Conservation (phyloP, 441 rosid species). For the Populus hybrid region DNA sequence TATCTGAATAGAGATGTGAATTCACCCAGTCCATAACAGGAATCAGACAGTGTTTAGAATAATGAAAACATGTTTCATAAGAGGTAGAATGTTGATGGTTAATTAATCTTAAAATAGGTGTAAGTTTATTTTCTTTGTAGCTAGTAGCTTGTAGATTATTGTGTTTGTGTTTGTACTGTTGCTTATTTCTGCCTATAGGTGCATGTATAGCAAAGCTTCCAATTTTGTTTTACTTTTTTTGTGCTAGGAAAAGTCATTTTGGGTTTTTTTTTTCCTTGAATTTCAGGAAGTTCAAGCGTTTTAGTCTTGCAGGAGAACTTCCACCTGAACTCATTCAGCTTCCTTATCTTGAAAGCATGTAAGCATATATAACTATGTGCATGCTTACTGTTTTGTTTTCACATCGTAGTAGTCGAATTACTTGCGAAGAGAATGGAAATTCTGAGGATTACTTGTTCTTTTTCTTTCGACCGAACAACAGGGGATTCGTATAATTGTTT, state of each 20-base stretch:
- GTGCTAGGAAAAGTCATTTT: background rate
- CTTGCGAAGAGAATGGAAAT: background rate
- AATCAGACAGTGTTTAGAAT: background rate
- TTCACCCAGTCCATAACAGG: background rate
- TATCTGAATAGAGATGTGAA: background rate
- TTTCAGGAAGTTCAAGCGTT: constrained; percentile 52
- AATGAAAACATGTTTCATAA: background rate
- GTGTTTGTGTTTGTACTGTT: background rate
- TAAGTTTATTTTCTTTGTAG: background rate
- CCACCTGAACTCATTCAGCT: constrained; percentile 58
- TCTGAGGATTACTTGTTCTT: background rate
- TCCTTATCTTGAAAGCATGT: constrained; percentile 55
- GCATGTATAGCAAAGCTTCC: background rate
- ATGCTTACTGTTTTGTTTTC: background rate
- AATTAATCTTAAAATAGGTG: background rate
- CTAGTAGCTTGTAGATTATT: background rate
- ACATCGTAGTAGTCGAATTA: background rate
- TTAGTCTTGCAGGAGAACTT: constrained; percentile 65
- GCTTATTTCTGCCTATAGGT: background rate
- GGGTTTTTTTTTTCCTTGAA: constrained; percentile 1
- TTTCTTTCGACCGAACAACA: background rate
- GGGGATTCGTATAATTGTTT: background rate
- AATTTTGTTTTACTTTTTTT: background rate
- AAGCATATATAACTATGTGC: constrained; percentile 21
- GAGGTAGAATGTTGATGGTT: background rate